phyloP scores from a whole-genome alignment of 345 rosid genomes.

The Passiflora organensis region DNA sequence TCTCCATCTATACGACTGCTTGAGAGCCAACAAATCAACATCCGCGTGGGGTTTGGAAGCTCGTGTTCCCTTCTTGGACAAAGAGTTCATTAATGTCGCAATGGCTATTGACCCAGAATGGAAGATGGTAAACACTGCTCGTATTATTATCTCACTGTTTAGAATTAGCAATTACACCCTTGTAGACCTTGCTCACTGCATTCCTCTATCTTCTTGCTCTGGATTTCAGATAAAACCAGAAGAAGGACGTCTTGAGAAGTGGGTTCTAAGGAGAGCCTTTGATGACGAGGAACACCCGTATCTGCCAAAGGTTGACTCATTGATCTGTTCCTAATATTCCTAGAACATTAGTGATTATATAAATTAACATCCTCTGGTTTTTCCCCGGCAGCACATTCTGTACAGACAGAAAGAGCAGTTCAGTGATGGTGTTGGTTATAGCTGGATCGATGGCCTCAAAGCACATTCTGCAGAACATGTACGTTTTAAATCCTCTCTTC shows the following conservation, averaged over 20 bases:
- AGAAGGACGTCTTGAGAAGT: constrained; percentile 73
- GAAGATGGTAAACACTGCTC: constrained; percentile 56
- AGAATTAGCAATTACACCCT: too few relatives aligned
- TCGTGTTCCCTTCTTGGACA: constrained; percentile 89
- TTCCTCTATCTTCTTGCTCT: background rate
- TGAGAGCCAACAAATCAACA: constrained; percentile 90
- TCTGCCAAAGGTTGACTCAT: constrained; percentile 57
- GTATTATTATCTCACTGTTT: too few relatives aligned
- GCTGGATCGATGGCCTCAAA: constrained; percentile 97
- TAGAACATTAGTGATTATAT: background rate
- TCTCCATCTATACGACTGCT: constrained; percentile 81
- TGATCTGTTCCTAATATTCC: background rate
- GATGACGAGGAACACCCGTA: constrained; percentile 82
- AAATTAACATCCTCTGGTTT: constrained; percentile 18
- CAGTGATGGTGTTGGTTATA: constrained; percentile 94
- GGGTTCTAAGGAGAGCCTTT: constrained; percentile 81
- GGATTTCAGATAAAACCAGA: constrained; percentile 52
- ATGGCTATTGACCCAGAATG: constrained; percentile 83
- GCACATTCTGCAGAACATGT: constrained; percentile 73
- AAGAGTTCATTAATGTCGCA: constrained; percentile 69
- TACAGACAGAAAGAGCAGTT: constrained; percentile 97
- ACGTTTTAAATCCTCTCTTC: background rate
- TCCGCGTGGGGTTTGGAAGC: constrained; percentile 97
- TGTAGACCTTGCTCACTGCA: background rate
- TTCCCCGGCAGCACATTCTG: constrained; percentile 59